Percentiles rank a stretch among this genome's conserved stretches.
Conservation (phyloP, 2,329 filamentous ascomycete species). For the Beauveria sp. region DNA sequence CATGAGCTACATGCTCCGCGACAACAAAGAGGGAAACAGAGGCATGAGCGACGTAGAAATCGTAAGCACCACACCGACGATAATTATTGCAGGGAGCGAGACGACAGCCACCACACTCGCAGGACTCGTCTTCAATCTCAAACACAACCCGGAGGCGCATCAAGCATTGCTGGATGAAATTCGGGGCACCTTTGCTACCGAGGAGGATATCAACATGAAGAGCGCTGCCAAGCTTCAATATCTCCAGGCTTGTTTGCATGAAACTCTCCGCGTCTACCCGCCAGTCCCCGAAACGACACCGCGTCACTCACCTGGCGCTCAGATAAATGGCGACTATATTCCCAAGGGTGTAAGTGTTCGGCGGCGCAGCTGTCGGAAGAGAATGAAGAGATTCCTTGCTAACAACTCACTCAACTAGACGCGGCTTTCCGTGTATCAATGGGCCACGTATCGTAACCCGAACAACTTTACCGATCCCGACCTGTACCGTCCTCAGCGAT, state of each 20-base stretch:
- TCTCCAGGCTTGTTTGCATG: constrained; percentile 34
- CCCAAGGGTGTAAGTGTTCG: constrained; percentile 25
- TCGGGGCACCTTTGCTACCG: constrained; percentile 23
- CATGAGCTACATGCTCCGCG: constrained; percentile 22
- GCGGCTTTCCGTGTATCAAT: constrained; percentile 33
- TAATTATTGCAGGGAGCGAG: constrained; percentile 26
- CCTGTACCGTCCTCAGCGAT: constrained; percentile 40
- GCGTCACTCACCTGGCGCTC: constrained; percentile 23
- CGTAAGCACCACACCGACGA: constrained; percentile 14
- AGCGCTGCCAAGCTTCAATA: constrained; percentile 24
- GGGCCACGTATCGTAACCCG: constrained; percentile 34
- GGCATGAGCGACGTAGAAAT: constrained; percentile 29
- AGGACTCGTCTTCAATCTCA: constrained; percentile 23
- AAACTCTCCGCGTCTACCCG: constrained; percentile 35
- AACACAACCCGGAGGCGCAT: constrained; percentile 24
- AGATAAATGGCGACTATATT: constrained; percentile 25
- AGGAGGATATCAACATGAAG: constrained; percentile 30
- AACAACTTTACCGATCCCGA: constrained; percentile 37
- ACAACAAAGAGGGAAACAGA: constrained; percentile 22
- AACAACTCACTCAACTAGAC: neutral
- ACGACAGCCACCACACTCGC: constrained; percentile 26
- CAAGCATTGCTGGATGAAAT: constrained; percentile 26
- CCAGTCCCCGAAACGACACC: constrained; percentile 22
- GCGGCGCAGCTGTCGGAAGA: no score
- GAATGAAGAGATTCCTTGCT: no score